A percentile compares a stretch with the other conserved stretches of the same genome.
These are phyloP conservation scores for Teratosphaeria pseudoeucalypti DNA, from an alignment of 2,329 filamentous ascomycete genomes.

Conservation along the genomic window DNA sequence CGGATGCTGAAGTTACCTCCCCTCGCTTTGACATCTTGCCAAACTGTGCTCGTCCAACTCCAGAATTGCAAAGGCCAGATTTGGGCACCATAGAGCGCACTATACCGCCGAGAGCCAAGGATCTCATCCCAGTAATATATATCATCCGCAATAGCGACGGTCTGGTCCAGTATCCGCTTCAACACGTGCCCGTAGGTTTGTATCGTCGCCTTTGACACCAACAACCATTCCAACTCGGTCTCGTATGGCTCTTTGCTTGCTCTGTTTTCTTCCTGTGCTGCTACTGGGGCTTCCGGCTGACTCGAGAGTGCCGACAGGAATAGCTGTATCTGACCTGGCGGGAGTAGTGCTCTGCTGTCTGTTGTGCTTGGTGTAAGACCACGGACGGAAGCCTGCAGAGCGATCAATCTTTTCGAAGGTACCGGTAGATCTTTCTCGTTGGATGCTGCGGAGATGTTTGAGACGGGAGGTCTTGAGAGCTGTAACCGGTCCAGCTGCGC, in stretches of 20 bases:
- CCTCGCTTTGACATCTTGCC: slow-evolving; percentile 45
- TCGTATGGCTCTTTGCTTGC: slow-evolving; percentile 43
- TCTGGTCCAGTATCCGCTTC: slow-evolving; percentile 68
- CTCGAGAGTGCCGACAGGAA: slow-evolving; percentile 11
- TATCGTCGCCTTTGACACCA: slow-evolving; percentile 84
- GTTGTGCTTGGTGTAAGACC: slow-evolving; percentile 16
- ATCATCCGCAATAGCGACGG: slow-evolving; percentile 72
- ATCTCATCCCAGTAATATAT: slow-evolving; percentile 95
- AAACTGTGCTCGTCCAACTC: slow-evolving; percentile 61
- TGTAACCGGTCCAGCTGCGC: slow-evolving; percentile 48
- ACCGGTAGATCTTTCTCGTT: slow-evolving; percentile 1
- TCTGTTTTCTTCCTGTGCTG: slow-evolving; percentile 3
- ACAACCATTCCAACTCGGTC: slow-evolving; percentile 76
- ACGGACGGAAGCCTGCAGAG: slow-evolving; percentile 22
- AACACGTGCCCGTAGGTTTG: slow-evolving; percentile 78
- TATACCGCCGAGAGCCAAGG: slow-evolving; percentile 65
- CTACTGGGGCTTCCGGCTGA: slow-evolving; percentile 5
- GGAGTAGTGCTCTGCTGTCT: slow-evolving; percentile 14
- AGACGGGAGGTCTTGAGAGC: slow-evolving; percentile 28
- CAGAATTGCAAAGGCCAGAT: slow-evolving; percentile 69
- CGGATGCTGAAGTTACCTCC: slow-evolving; percentile 15
- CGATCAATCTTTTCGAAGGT: slow-evolving; percentile 19
- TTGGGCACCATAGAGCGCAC: slow-evolving; percentile 74
- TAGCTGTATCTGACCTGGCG: slow-evolving; percentile 7
- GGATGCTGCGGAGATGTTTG: slow-evolving; percentile 6